Base-by-base conservation (phyloP, 2,329 filamentous ascomycete genomes). In the Colletotrichum agaves region DNA sequence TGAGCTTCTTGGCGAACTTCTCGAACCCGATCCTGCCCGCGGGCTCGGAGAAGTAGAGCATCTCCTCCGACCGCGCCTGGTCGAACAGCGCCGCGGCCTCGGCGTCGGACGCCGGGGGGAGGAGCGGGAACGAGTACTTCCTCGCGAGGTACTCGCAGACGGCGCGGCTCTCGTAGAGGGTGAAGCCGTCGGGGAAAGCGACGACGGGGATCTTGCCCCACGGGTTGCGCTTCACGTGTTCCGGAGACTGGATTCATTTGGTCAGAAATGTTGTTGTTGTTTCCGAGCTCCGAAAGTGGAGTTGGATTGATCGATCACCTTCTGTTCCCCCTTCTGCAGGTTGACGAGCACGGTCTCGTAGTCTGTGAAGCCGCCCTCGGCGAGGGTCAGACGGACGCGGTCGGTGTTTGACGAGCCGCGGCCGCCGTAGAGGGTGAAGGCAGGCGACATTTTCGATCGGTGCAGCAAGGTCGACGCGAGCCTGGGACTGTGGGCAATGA, bases 141-240 rank as follows among this genome's bases (percentile, higher is more conserved):
- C 27, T 78, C 11, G 81, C 74, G 64, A 84, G 78, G 72, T 83
- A 82, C 73, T 80, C 80, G 79, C 79, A 82, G 71, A 84, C 84
- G 57, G 79, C 78, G 39, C 81, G 82, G 71, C 80, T 82, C 73
- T 84, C 82, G 71, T 82, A 81, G 61, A 84, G 77, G 56, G 76
- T 81, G 72, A 83, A 82, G 0, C 79, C 79, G 4, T 78, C 74
- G 12, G 79, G 71, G 69, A 78, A 81, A 53, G 72, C 74, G 47
- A 83, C 67, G n/a, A 71, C 74, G 43, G 81, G 80, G 33, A 82
- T 71, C 74, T 81, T 82, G 21, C 79, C 80, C 77, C 78, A 81
- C 2, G 80, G 80, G 71, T 83, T 78, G 66, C 78, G 80, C 63
- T 75, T 72, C 71, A 76, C 67, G 70, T 81, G 65, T 70, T 79